Base-by-base conservation (phyloP, 805 yeast species). In the Candida nemodendra region DNA sequence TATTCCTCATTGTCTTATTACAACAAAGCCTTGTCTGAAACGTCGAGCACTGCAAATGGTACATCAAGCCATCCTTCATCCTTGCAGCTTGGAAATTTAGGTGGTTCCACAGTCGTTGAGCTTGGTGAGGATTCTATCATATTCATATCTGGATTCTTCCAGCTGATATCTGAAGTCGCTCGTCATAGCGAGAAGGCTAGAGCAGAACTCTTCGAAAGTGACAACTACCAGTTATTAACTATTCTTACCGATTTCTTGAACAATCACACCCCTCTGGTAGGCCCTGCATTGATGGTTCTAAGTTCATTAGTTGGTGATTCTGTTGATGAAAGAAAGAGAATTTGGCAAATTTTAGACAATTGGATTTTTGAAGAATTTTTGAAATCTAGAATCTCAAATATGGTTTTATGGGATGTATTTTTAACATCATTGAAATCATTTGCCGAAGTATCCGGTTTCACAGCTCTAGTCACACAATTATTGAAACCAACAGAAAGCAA, bases 111-210 rank as follows among this genome's bases (percentile, higher is more conserved):
- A 3, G 72, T 70, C 23, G 71, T 72, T 9, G 87, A 82, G 35
- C 65, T 89, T 22, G 84, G 85, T 24, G 95, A 87, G 47, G 96
- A 89, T 56, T 83, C 90, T 0, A 64, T 86, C 6, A 72, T 87
- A 6, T 79, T 85, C 36, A 66, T 89, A 5, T 74, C 90, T 0
- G 84, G 95, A 0, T 79, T 85, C 48, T 66, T 88, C 41, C 79
- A 84, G 18, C 63, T 93, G 34, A 65, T 89, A 2, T 68, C 74
- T 7, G 71, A 74, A 36, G 76, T 79, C 19, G 69, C 81, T 1
- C 53, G 55, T 4, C 64, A 73, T 48, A 66, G 71, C 43, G 54
- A 50, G 1, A 51, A 53, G 18, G 65, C 67, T 4, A 51, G 57
- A 31, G 35, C 45, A 9, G 65, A 61, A 33, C 49, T 64, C 17